phyloP scores from a whole-genome alignment of 2,329 filamentous ascomycete species.

The Tolypocladium guangdongense region DNA sequence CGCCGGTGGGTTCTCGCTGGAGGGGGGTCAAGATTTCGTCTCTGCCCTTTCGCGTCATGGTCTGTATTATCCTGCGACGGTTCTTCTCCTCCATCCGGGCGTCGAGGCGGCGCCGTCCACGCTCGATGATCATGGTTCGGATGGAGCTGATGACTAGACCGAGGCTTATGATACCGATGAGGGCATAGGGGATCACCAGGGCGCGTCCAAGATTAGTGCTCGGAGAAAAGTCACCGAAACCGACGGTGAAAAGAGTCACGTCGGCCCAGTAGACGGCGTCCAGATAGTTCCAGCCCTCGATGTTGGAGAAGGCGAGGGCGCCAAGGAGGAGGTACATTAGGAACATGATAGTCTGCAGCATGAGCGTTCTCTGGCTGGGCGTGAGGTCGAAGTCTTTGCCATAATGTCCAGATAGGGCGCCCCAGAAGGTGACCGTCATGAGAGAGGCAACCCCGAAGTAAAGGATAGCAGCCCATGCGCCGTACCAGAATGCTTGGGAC shows the following conservation, averaged over 20 bases:
- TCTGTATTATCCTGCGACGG: slow-evolving; percentile 35
- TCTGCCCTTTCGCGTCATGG: slow-evolving; percentile 32
- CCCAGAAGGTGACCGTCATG: slow-evolving; percentile 69
- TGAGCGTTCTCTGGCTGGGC: slow-evolving; percentile 72
- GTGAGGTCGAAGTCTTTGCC: slow-evolving; percentile 69
- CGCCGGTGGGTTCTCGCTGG: slow-evolving; percentile 6
- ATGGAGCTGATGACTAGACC: slow-evolving; percentile 77
- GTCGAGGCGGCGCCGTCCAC: slow-evolving; percentile 41
- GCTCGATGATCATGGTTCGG: slow-evolving; percentile 51
- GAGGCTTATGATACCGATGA: slow-evolving; percentile 73
- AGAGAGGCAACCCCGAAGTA: slow-evolving; percentile 72
- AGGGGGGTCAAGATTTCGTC: slow-evolving; percentile 41
- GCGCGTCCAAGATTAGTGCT: slow-evolving; percentile 48
- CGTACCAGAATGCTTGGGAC: slow-evolving; percentile 83
- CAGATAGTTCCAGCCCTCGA: slow-evolving; percentile 66
- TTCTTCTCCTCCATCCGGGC: slow-evolving; percentile 51
- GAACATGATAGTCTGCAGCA: slow-evolving; percentile 81
- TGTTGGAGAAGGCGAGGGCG: slow-evolving; percentile 59
- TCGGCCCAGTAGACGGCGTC: slow-evolving; percentile 75
- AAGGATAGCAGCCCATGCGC: slow-evolving; percentile 64
- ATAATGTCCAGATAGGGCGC: slow-evolving; percentile 61
- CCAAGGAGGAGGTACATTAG: slow-evolving; percentile 73
- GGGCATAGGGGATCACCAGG: slow-evolving; percentile 71
- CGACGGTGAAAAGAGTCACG: slow-evolving; percentile 55
- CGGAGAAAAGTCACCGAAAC: slow-evolving; percentile 46